Base-by-base conservation (phyloP, 2,329 filamentous ascomycete species). In the Byssothecium circinans region DNA sequence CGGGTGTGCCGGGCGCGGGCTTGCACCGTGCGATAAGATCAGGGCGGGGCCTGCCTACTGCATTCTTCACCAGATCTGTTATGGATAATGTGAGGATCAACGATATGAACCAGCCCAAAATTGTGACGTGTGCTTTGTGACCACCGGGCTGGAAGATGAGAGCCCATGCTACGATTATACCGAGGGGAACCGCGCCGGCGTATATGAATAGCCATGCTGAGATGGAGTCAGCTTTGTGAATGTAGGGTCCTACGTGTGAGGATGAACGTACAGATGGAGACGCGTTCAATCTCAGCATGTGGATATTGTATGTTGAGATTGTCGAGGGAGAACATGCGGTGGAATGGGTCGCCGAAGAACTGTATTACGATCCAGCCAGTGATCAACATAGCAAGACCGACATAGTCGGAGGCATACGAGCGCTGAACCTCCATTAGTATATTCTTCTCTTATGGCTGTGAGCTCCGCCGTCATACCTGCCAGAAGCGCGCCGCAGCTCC, bases 291-390 rank as follows among this genome's bases (percentile, higher is more conserved):
- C 47, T 87, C 79, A 18, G 94, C 90, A 72, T 95, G 88, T 0
- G 94, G 94, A 64, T 87, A 96, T 55, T 89, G 86, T 50, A 97
- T 90, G 41, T 84, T 78, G 19, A 88, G 80, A 68, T 97, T 90
- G 67, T 91, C 88, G 53, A 97, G 81, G 55, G 84, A 88, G 75
- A 99, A 97, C 83, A 96, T 88, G 73, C 89, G 90, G 70, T 97
- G 91, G 69, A 97, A 97, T 0, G 94, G 94, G 51, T 86, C 85
- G 60, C 89, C 80, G 56, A 87, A 78, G 60, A 88, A 75, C 70
- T 84, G 78, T 35, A 89, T 78, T 48, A 85, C 61, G 15, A 87
- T 71, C 71, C 89, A 94, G 42, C 79, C 82, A 4, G 78, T 75
- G 7, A 90, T 64, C n/a, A 97, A 77, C 32, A 88, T 70, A 1